Evolutionary conservation across 1,284 basidiomycete species (phyloP).

Genomic region (Mycena sp.): DNA sequence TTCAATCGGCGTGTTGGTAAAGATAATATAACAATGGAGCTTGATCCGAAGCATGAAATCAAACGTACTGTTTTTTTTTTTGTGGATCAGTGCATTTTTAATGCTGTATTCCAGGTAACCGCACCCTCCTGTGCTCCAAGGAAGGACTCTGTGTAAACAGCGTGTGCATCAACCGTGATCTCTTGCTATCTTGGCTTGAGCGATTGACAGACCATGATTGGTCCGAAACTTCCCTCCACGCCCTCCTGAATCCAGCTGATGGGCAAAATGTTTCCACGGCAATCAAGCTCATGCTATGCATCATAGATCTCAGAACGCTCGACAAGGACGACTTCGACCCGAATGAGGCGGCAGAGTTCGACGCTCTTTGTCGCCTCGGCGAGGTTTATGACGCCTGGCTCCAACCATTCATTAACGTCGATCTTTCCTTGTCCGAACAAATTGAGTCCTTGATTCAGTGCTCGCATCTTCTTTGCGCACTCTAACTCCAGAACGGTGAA

Average conservation of each 20-base stretch:
- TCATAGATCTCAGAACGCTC: background rate
- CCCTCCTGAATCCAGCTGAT: constrained; percentile 7
- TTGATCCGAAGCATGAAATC: background rate
- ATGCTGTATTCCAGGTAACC: no score
- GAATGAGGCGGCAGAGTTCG: background rate
- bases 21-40: background rate
- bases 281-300: background rate
- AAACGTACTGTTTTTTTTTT: background rate
- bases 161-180: background rate
- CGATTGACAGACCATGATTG: background rate
- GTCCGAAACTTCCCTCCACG: constrained; percentile 2
- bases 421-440: background rate
- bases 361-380: background rate
- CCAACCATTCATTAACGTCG: background rate
- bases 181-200: constrained; percentile 1
- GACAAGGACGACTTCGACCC: background rate
- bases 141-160: background rate
- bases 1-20: constrained; percentile 10
- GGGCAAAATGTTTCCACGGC: constrained; percentile 1
- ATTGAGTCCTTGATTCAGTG: constrained; percentile 18
- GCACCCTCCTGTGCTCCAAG: background rate
- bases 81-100: no score
- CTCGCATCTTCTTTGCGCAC: constrained; percentile 7
- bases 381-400: background rate
- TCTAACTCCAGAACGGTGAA: constrained; percentile 9